Percentiles rank a stretch among this genome's conserved stretches.
phyloP scores from a whole-genome alignment of 2,329 filamentous ascomycete species.

The Botrytis porri region DNA sequence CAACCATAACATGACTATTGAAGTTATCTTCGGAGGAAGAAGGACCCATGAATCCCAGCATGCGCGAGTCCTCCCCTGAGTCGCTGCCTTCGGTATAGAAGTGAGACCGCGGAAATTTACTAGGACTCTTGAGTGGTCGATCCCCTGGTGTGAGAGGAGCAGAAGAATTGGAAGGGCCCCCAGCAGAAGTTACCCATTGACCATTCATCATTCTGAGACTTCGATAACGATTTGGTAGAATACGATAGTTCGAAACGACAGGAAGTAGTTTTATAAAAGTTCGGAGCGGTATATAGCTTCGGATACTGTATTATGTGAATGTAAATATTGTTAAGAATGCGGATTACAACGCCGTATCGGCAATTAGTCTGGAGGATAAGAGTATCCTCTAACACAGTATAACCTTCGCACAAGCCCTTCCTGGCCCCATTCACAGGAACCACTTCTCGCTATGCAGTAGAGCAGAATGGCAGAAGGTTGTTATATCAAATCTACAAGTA shows the following conservation, averaged over 20 bases:
- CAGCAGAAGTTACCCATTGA: constrained; percentile 4
- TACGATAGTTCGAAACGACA: neutral
- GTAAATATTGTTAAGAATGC: neutral
- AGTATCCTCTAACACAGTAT: neutral
- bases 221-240: neutral
- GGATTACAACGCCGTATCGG: neutral
- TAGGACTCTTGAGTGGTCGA: constrained; percentile 14
- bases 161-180: neutral
- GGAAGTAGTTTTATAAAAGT: neutral
- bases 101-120: constrained; percentile 15
- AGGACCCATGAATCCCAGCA: constrained; percentile 15
- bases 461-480: neutral
- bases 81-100: constrained; percentile 19
- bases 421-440: neutral
- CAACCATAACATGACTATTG: constrained; percentile 18
- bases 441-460: neutral
- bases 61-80: constrained; percentile 19
- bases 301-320: neutral
- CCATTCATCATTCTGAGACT: constrained; percentile 5
- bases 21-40: constrained; percentile 21
- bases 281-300: neutral
- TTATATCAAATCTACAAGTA: neutral
- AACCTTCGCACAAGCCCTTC: neutral
- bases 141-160: neutral
- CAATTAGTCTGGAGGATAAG: too few species aligned